Base-by-base conservation (phyloP, 805 yeast species). In the Blastobotrys parvus region DNA sequence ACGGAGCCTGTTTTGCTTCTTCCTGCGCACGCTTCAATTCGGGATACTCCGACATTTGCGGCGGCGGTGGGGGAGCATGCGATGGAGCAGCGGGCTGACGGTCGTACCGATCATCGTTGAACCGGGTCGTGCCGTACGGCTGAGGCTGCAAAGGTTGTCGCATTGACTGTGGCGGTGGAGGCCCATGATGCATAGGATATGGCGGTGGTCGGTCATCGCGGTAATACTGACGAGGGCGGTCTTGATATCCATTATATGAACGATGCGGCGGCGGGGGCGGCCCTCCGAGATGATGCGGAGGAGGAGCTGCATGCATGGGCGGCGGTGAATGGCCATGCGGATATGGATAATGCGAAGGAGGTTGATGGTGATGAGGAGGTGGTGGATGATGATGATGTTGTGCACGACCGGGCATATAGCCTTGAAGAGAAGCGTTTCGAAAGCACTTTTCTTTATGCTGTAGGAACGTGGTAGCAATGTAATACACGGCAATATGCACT, bases 401-500 rank as follows among this genome's bases (percentile, higher is more conserved):
- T n/a, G n/a, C 34, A 6, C 34, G 37, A 23, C n/a, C 20, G 22
- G 20, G 11, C 25, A 18, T 18, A 15, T 15, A 15, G n/a, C n/a
- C n/a, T n/a, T n/a, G n/a, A n/a, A n/a, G n/a, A 25, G 29, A 25
- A 11, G 7, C 29, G 29, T 25, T 7, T 25, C 29, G 29, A 7
- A 25, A 11, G 11, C 11, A 25, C 29, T 25, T 25, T 25, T 25
- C 77, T 47, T 74, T 72, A 55, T 79, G 80, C 49, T 78, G 81
- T 41, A 78, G 57, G 43, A 80, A 69, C 2, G 83, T 80, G 59
- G 79, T 82, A 1, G 83, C 78, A 44, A 83, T 71, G 57, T 80
- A 82, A 61, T 80, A 84, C 0, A 79, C 69, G 7, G 95, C 95
- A 52, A 85, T 83, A 57, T 84, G 94, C 34, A 87, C 75, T 1